Evolutionary conservation across 441 rosid species (phyloP).

Genomic region (Euphorbia celastroides): DNA sequence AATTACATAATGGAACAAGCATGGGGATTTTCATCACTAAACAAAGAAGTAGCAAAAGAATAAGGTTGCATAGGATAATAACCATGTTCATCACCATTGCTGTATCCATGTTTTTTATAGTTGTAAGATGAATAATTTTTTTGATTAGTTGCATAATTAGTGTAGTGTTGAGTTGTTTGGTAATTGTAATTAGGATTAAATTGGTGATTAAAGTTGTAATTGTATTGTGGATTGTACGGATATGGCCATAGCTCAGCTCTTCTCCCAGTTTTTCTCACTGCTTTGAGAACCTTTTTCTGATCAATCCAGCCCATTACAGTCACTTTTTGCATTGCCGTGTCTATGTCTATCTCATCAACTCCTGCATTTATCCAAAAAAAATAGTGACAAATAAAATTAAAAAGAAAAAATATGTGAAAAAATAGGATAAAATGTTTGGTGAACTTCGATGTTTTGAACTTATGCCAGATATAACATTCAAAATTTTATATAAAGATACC

Average conservation of each 20-base stretch:
- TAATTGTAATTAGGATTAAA: no score
- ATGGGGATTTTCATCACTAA: slow-evolving; percentile 82
- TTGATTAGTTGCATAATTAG: slow-evolving; percentile 33
- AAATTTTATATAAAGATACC: no score
- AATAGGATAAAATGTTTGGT: no score
- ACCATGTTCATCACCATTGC: slow-evolving; percentile 38
- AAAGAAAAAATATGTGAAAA: no score
- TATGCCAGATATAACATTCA: no score
- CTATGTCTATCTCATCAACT: slow-evolving; percentile 63
- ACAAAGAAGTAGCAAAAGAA: slow-evolving; percentile 42
- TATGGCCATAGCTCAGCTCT: slow-evolving; percentile 84
- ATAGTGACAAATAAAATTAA: no score
- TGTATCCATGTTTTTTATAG: slow-evolving; percentile 76
- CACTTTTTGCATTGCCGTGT: slow-evolving; percentile 63
- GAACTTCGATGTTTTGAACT: no score
- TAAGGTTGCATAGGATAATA: slow-evolving; percentile 44
- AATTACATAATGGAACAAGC: slow-evolving; percentile 68
- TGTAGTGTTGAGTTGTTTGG: no score
- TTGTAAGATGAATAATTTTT: slow-evolving; percentile 64
- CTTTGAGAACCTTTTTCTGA: slow-evolving; percentile 63
- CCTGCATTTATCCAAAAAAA: slow-evolving; percentile 27
- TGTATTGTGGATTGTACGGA: slow-evolving; percentile 64
- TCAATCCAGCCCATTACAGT: slow-evolving; percentile 70
- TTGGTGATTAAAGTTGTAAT: no score
- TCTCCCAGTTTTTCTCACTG: slow-evolving; percentile 58